Percentiles rank a stretch among this genome's conserved stretches.
Evolutionary conservation across 768 basidiomycete species (phyloP).

Genomic region (Russula griseocarnosa): DNA sequence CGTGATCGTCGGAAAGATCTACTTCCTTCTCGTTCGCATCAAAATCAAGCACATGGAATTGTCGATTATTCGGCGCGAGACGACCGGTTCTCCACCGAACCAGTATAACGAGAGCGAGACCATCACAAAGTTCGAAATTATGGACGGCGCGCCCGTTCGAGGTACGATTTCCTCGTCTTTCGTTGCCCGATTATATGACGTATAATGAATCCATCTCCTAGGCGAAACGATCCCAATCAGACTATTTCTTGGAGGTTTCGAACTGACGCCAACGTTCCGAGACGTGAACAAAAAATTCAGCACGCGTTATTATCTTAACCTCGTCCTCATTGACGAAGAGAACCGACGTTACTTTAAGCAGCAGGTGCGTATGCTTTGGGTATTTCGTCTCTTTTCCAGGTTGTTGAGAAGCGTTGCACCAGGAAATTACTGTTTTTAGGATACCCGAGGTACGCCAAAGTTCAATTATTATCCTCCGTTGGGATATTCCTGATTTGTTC

Average conservation of each 20-base stretch:
- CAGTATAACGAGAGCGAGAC: slow-evolving; percentile 99
- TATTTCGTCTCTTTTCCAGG: background rate
- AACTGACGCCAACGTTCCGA: slow-evolving; percentile 96
- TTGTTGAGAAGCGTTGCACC: background rate
- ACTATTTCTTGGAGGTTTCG: slow-evolving; percentile 95
- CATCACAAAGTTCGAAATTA: slow-evolving; percentile 99
- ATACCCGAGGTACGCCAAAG: slow-evolving; percentile 67
- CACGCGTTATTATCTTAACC: slow-evolving; percentile 92
- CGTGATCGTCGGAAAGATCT: slow-evolving; percentile 99
- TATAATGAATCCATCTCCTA: slow-evolving; percentile 31
- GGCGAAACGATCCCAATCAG: slow-evolving; percentile 98
- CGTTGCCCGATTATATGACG: background rate
- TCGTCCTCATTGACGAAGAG: slow-evolving; percentile 97
- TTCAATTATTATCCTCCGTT: background rate
- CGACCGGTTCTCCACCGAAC: slow-evolving; percentile 95
- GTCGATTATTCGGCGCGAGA: slow-evolving; percentile 95
- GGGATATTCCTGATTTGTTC: background rate
- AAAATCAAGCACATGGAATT: slow-evolving; percentile 99
- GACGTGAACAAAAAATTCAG: slow-evolving; percentile 99
- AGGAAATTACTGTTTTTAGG: slow-evolving; percentile 88
- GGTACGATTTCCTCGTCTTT: slow-evolving; percentile 43
- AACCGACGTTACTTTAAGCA: slow-evolving; percentile 98
- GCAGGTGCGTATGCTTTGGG: slow-evolving; percentile 49
- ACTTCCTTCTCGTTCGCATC: slow-evolving; percentile 96
- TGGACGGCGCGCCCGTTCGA: slow-evolving; percentile 98